Base-by-base conservation (phyloP, 768 basidiomycete genomes). In the Boletales sp. region DNA sequence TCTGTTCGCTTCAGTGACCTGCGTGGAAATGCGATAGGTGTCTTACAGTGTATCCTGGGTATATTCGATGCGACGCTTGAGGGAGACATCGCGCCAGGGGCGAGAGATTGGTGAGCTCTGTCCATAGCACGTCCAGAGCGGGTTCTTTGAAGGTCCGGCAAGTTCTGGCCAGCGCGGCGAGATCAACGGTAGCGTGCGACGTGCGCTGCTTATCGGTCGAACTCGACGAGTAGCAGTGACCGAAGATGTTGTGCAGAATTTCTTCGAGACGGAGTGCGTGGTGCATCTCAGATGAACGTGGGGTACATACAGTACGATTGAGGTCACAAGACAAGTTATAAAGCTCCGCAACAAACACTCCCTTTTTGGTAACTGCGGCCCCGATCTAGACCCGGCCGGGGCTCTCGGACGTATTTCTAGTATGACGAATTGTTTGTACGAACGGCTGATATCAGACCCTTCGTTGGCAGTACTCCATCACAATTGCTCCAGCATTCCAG, bases 91-190 rank as follows among this genome's bases (percentile, higher is more conserved):
- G 48, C 14, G 45, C 56, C 12, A 57, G 40, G 21, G 56, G 56
- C 12, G 48, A 52, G 8, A 58, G 32, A 32, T 56, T 42, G 29
- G 12, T 18, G 32, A 58, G 27, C 29, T 58, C 56, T 13, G 50
- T 50, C 56, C 56, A 58, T 17, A 57, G 54, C 0, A 48, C 51
- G n/a, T 57, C 48, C 37, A 58, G 42, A 3, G 57, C 57, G 2
- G 57, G 55, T n/a, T 57, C 57, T n/a, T 57, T 58, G 46, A 58
- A 58, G 11, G 41, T 40, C 8, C 37, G 48, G 40, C 57, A 58
- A 17, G 57, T 58, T 45, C 47, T 47, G 9, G 56, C 56, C 5
- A 57, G 45, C 12, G 56, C 51, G 1, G 46, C 48, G 17, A 58
- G 55, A 41, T 57, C 57, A 21, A 30, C 32, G 19, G 46, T 45